Evolutionary conservation across 371 early-diverging fungal species (phyloP), one percentile per base, ranked within the genome.

Genomic region (Actinomortierella wolfii): DNA sequence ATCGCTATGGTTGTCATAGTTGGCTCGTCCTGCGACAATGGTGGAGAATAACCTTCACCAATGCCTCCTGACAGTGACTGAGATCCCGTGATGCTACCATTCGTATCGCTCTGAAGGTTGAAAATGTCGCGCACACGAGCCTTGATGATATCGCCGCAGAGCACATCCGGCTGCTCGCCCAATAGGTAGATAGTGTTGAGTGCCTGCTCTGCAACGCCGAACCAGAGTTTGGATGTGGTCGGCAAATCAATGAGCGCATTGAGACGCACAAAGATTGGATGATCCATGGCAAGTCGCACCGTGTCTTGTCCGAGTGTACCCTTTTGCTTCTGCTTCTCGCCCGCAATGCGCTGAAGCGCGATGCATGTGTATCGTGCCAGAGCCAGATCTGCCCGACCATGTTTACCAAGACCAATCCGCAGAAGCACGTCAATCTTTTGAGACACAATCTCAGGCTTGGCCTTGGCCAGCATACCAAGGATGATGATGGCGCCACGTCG

Each of bases 401-500:
- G 78, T 14, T 84, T 80, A n/a, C 96, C 96, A 29, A 97, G 81
- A 0, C 98, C 98, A 65, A 94, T 86, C 48, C 83, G 82, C 26
- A 95, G 78, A 66, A 96, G 76, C 2, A 89, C 59, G 57, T 96
- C 96, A 11, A 93, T 79, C 56, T 93, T 91, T 46, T 93, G 90
- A 0, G 88, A 81, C 18, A 95, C 88, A 51, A 95, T 84, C 4
- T 87, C 85, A 17, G 85, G 87, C 24, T 85, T 84, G 0, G 94
- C 89, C 60, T 92, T 92, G 9, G 93, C 95, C 42, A 98, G 64
- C 97, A 96, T 96, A 26, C 92, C 86, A 5, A 98, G 78, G 46
- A 98, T 85, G 40, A 96, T 89, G 43, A 97, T 89, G 0, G 97
- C 96, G 1, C 97, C 95, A 17, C 94, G 86, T 24, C 97, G 86